Evolutionary conservation across 257 asterid genomes (phyloP), one percentile per base, ranked within the genome.

Genomic region (Pogostemon cablin): DNA sequence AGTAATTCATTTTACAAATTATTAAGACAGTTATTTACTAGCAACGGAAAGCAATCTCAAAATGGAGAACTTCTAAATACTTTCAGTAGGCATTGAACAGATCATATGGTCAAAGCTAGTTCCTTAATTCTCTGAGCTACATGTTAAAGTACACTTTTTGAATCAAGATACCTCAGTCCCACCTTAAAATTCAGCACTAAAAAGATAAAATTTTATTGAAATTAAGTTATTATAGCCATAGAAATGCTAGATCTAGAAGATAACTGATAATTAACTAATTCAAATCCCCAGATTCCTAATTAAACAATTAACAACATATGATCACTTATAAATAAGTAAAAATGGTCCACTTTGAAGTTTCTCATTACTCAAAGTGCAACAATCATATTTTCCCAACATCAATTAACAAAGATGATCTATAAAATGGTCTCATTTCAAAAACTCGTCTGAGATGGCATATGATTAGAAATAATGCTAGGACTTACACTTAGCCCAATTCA

Each of bases 41-140:
- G 57, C 3, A 72, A 53, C 1, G 44, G 53, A 72, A 72, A 72
- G 53, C 60, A 47, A 49, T 54, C 71, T 42, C 71, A 72, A 17
- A 53, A 53, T 62, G 61, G 55, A 59, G 62, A 42, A 68, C 41
- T 39, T 50, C 60, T 35, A 37, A 10, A 35, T 17, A 65, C 38
- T 66, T 65, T 69, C 2, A 10, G 43, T 39, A 44, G 48, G 57
- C 57, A 52, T 9, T 52, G 34, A 52, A 12, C 20, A 48, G 41
- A 25, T 3, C 4, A 43, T 38, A 46, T 39, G 39, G 53, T 44
- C 38, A n/a, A 57, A 34, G 58, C 38, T 57, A 39, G 50, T 53
- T 39, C 62, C 72, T 39, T 10, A 17, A 25, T 53, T 4, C 15
- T 37, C 40, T 6, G 7, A 5, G 53, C 54, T 39, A 68, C 54